Percentiles rank a stretch among this genome's conserved stretches.
phyloP scores from a whole-genome alignment of 108 stramenopile genomes.

The Conticribra guillardii region DNA sequence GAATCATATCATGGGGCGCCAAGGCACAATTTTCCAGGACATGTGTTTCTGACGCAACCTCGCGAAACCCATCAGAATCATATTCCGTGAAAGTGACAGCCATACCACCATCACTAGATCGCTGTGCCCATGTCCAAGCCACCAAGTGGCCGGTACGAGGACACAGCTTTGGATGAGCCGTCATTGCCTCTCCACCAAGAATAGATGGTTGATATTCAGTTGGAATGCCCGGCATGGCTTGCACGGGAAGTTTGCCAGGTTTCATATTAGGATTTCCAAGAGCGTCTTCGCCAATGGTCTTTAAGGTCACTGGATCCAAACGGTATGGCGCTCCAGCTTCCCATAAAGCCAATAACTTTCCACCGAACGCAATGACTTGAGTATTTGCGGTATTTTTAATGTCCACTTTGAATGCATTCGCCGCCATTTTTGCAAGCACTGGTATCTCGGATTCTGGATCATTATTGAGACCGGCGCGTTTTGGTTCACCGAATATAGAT shows the following conservation, averaged over 20 bases:
- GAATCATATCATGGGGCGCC: constrained; percentile 67
- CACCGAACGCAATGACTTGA: constrained; percentile 65
- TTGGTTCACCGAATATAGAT: constrained; percentile 19
- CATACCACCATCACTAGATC: constrained; percentile 27
- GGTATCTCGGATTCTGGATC: constrained; percentile 48
- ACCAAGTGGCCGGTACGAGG: constrained; percentile 58
- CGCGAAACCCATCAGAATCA: constrained; percentile 36
- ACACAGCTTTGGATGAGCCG: constrained; percentile 62
- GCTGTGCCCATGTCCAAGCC: constrained; percentile 61
- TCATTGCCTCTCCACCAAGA: constrained; percentile 56
- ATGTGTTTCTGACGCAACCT: constrained; percentile 43
- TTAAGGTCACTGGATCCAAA: constrained; percentile 55
- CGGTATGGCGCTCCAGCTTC: constrained; percentile 63
- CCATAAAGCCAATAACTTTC: constrained; percentile 65
- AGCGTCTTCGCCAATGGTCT: constrained; percentile 57
- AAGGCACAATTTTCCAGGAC: constrained; percentile 35
- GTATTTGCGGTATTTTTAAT: constrained; percentile 75
- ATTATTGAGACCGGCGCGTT: constrained; percentile 46
- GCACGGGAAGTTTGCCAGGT: constrained; percentile 29
- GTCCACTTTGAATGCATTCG: constrained; percentile 55
- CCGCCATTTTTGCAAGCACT: constrained; percentile 37
- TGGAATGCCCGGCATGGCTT: constrained; percentile 38
- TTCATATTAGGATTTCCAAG: constrained; percentile 29
- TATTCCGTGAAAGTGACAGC: constrained; percentile 65
- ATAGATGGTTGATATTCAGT: constrained; percentile 46